Base-by-base conservation (phyloP, 768 basidiomycete genomes). In the Collybiopsis confluens region DNA sequence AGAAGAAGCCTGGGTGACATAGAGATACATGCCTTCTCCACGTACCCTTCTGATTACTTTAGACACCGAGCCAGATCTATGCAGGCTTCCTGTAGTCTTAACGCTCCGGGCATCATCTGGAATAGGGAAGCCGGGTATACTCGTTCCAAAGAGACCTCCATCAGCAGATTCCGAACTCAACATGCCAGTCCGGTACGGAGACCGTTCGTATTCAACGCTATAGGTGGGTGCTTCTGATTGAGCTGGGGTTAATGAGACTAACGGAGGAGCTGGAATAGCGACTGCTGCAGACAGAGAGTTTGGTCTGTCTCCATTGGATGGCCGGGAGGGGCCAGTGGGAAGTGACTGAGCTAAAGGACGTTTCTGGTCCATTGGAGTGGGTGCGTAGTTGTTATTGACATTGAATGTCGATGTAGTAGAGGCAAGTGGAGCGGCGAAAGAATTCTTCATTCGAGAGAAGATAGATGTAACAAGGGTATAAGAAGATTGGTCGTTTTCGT, bases 61-160 rank as follows among this genome's bases (percentile, higher is more conserved):
- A 16, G 91, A 93, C 1, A 94, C 94, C 9, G 91, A 93, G 20
- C 80, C 86, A 5, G 86, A 86, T 58, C 86, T 74, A 59, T 90
- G 87, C 40, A 85, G 63, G 64, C 86, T 90, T 8, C 50, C 56
- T 33, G 75, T 73, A 6, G 90, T 93, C 60, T 85, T 83, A 62
- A 94, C 80, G 63, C 93, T 94, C 48, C 92, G 78, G 23, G 92
- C 84, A 67, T 97, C 94, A 62, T 96, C 94, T 54, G 82, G 86
- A 8, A 97, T 90, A 2, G 93, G 90, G 60, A 97, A 97, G 0
- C 94, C 94, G 35, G 94, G 94, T 33, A 97, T 94, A 21, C 85
- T 79, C 1, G 85, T 87, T 16, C 85, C 86, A 67, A 86, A 83
- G 2, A 76, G 69, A 15, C 73, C 73, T 33, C 78, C 75, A 50